Base-by-base conservation (phyloP, 352 stramenopile genomes). In the Thalassiosira exigua region DNA sequence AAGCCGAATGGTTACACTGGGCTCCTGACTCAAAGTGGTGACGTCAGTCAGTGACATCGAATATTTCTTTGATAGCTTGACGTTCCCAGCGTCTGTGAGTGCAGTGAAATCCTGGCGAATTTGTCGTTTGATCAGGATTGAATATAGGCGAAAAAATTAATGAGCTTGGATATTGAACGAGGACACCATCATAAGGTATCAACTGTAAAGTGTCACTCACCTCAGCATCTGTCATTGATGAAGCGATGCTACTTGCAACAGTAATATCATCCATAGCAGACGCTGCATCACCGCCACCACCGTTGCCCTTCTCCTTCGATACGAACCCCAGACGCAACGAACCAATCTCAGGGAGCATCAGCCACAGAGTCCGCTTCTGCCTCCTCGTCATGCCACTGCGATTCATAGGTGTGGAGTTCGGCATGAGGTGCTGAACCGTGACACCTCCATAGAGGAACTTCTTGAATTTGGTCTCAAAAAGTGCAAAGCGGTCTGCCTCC, bases 381-480 rank as follows among this genome's bases (percentile, higher is more conserved):
- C 78, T 72, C 30, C 73, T 24, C 19, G 81, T 89, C 65, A 83
- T 73, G 7, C 73, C 75, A 48, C 66, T 76, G 4, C 51, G 33
- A 32, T 17, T 19, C 51, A 79, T 79, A 24, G 59, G 65, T 5
- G 29, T n/a, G 24, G 61, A 41, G 65, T 85, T 79, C 2, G 81
- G 81, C 42, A 86, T 69, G 0, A 93, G 36, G 61, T 81, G 69
- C 69, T 86, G 77, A 1, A 93, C 82, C 22, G 83, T 71, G 0
- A 93, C 82, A 26, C 88, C 88, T 44, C 86, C 84, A 75, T 90
- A 93, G 51, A 93, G 33, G 66, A 92, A 93, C 42, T 87, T 82
- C 64, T 90, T 90, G 70, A 92, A 91, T 54, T 87, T 78, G 19
- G 77, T 81, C 62, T 91, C 84, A 67, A 91, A 92, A 42, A 65